These are phyloP conservation scores for Anastatica hierochuntica DNA, from an alignment of 345 rosid species.

Conservation along the genomic window DNA sequence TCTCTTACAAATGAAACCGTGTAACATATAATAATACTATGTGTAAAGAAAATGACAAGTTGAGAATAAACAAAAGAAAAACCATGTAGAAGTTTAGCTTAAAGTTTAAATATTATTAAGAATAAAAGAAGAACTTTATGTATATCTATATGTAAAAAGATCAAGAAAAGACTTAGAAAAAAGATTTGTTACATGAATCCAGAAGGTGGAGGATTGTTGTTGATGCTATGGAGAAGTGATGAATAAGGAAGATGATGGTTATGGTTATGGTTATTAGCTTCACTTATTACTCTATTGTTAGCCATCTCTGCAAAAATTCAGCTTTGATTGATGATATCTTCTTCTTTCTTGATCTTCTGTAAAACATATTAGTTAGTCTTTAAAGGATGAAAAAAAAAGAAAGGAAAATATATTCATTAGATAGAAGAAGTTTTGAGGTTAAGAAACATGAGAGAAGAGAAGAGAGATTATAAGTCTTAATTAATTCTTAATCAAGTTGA, in stretches of 20 bases:
- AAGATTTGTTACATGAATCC: conserved; percentile 55
- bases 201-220: conserved; percentile 35
- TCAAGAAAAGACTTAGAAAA: not conserved
- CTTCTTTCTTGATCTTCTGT: conserved; percentile 17
- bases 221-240: conserved; percentile 60
- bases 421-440: not conserved
- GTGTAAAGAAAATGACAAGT: too few relatives aligned
- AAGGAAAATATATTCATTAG: not conserved
- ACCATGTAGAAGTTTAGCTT: not conserved
- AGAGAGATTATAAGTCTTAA: not conserved
- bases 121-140: not conserved
- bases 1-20: too few relatives aligned
- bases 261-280: conserved; percentile 48
- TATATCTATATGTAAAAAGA: not conserved
- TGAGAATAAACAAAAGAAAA: conserved; percentile 1
- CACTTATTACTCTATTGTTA: conserved; percentile 54
- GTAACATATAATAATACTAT: too few relatives aligned
- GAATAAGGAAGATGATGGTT: conserved; percentile 66
- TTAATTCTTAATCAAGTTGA: conserved; percentile 7
- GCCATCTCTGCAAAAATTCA: conserved; percentile 37
- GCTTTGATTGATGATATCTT: conserved; percentile 4
- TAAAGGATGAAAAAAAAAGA: not conserved
- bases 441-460: not conserved
- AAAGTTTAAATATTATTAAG: not conserved
- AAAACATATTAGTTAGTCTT: conserved; percentile 14